Conservation (phyloP, 768 basidiomycete genomes). For the Sporobolomyces phaffii region DNA sequence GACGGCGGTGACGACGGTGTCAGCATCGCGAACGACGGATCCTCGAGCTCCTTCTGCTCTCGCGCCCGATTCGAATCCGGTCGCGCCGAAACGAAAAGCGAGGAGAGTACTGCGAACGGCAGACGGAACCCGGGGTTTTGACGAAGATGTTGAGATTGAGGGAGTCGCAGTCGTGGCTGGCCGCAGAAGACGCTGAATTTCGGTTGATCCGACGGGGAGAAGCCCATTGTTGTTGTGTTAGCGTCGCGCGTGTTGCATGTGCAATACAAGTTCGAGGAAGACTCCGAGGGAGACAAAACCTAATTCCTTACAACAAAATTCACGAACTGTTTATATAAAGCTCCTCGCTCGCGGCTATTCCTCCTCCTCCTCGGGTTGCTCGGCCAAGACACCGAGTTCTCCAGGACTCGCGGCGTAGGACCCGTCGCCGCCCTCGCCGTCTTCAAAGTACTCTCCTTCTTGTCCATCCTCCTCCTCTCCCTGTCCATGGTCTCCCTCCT, state of each 20-base stretch:
- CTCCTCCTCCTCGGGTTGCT: slow-evolving; percentile 20
- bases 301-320: background rate
- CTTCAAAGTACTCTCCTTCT: background rate
- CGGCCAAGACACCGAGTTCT: background rate
- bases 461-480: background rate
- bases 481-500: too few relatives aligned
- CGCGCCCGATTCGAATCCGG: too few relatives aligned
- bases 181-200: background rate
- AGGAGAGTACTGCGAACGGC: slow-evolving; percentile 1
- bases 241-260: too few relatives aligned
- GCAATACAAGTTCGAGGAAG: background rate
- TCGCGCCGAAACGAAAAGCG: slow-evolving; percentile 3
- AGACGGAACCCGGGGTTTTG: background rate
- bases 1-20: too few relatives aligned
- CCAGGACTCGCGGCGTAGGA: background rate
- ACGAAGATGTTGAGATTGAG: slow-evolving; percentile 17
- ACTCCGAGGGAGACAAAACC: background rate
- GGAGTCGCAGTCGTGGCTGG: slow-evolving; percentile 6
- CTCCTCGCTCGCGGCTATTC: too few relatives aligned
- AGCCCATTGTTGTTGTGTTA: too few relatives aligned
- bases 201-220: background rate
- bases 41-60: too few relatives aligned
- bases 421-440: too few relatives aligned
- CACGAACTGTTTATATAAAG: too few relatives aligned
- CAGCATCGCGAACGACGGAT: too few relatives aligned